phyloP scores from a whole-genome alignment of 306 rosid species.

The Luffa aegyptiaca region DNA sequence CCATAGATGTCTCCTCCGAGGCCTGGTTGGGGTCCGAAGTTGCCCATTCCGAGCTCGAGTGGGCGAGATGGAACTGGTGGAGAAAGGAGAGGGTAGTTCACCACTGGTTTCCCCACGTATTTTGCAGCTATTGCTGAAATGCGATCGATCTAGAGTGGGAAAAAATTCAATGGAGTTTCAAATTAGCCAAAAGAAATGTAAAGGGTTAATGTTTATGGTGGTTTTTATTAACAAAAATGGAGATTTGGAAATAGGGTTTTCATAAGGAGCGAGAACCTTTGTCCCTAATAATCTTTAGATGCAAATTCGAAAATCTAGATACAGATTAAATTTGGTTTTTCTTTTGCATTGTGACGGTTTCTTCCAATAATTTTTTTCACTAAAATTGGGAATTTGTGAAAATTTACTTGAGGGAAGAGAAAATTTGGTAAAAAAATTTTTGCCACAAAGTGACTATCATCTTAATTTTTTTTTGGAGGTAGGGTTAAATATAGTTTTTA shows the following conservation, averaged over 20 bases:
- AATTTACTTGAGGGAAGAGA: too few relatives aligned
- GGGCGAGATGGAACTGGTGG: constrained; percentile 64
- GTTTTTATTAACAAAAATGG: neutral
- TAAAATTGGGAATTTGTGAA: too few relatives aligned
- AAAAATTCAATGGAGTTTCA: neutral
- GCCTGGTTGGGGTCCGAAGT: constrained; percentile 45
- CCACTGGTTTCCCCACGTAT: constrained; percentile 85
- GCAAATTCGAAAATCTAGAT: too few relatives aligned
- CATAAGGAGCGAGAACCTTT: neutral
- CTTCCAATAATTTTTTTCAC: too few relatives aligned
- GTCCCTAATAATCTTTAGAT: too few relatives aligned
- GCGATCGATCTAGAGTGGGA: constrained; percentile 52
- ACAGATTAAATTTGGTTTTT: too few relatives aligned
- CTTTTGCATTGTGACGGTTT: too few relatives aligned
- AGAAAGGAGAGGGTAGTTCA: constrained; percentile 59
- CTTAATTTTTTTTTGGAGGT: too few relatives aligned
- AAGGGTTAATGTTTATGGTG: neutral
- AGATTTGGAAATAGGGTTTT: neutral
- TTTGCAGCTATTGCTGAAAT: constrained; percentile 93
- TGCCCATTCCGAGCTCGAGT: constrained; percentile 53
- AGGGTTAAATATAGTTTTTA: neutral
- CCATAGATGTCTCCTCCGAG: constrained; percentile 55
- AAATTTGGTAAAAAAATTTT: too few relatives aligned
- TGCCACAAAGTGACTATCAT: too few relatives aligned
- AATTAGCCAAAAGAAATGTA: neutral